Conservation (phyloP, 805 yeast species). For the Peterozyma xylosa region DNA sequence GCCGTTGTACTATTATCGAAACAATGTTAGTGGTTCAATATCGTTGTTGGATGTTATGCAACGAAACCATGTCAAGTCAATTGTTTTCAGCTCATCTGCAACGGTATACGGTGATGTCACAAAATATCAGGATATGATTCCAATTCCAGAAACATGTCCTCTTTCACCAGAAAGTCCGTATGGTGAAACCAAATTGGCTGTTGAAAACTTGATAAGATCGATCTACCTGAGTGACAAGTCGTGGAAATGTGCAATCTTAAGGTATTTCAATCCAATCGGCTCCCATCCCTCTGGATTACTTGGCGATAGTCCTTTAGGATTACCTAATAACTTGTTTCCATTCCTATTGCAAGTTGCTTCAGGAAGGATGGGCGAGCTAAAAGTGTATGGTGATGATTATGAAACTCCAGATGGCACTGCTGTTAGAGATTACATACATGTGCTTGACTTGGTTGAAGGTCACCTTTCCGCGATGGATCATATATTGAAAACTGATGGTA, state of each 20-base stretch:
- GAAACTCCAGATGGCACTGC: slow-evolving; percentile 73
- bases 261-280: slow-evolving; percentile 82
- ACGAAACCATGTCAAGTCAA: slow-evolving; percentile 32
- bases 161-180: slow-evolving; percentile 72
- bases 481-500: slow-evolving; percentile 34
- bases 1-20: slow-evolving; percentile 62
- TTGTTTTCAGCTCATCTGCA: slow-evolving; percentile 75
- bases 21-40: slow-evolving; percentile 61
- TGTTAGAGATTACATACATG: slow-evolving; percentile 76
- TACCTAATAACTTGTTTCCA: slow-evolving; percentile 72
- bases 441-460: slow-evolving; percentile 71
- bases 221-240: slow-evolving; percentile 28
- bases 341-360: slow-evolving; percentile 72
- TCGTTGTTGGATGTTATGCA: slow-evolving; percentile 48
- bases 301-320: slow-evolving; percentile 77
- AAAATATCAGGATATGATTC: slow-evolving; percentile 62
- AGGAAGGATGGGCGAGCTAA: slow-evolving; percentile 57
- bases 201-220: slow-evolving; percentile 57
- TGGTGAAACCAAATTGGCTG: slow-evolving; percentile 62
- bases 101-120: slow-evolving; percentile 82
- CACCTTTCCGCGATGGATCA: slow-evolving; percentile 65
- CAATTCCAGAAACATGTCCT: slow-evolving; percentile 75
- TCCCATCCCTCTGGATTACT: slow-evolving; percentile 77
- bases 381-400: slow-evolving; percentile 69
- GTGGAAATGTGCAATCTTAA: slow-evolving; percentile 54